Conservation (phyloP, 768 basidiomycete genomes). For the Cystobasidium onofrii region DNA sequence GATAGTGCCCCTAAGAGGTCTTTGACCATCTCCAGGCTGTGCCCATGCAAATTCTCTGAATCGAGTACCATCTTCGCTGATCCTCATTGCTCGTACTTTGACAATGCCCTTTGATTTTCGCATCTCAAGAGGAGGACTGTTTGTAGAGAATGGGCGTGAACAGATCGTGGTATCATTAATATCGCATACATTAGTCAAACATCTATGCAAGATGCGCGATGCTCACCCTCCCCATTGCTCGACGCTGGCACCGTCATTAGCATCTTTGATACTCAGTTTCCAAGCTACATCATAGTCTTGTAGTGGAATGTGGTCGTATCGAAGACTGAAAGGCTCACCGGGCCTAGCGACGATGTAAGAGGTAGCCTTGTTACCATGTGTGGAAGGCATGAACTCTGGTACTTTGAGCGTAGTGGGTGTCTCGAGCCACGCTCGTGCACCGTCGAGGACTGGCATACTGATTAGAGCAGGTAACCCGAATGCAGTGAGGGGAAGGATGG, state of each 20-base stretch:
- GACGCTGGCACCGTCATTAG: conserved; percentile 1
- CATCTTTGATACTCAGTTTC: conserved; percentile 28
- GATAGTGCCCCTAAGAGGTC: conserved; percentile 14
- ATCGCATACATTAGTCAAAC: neutral
- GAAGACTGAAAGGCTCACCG: conserved; percentile 24
- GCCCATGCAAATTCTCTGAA: conserved; percentile 30
- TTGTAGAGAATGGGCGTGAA: neutral
- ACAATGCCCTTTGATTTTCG: conserved; percentile 25
- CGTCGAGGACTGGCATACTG: conserved; percentile 26
- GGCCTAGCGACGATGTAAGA: conserved; percentile 21
- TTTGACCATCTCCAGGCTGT: neutral
- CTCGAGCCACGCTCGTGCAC: conserved; percentile 26
- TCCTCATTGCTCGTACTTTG: conserved; percentile 29
- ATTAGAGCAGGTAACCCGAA: neutral
- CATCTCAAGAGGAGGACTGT: conserved; percentile 28
- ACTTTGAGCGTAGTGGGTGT: conserved; percentile 29
- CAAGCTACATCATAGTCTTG: conserved; percentile 24
- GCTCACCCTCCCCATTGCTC: conserved; percentile 32
- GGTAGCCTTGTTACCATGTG: neutral
- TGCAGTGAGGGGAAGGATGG: neutral
- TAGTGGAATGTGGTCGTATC: conserved; percentile 17
- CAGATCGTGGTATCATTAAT: neutral
- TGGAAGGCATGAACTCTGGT: conserved; percentile 7
- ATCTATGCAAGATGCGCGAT: neutral
- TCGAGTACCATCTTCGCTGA: conserved; percentile 27